A percentile compares a stretch with the other conserved stretches of the same genome.
These are phyloP conservation scores for Ceratobasidium sp. DNA, from an alignment of 1,284 basidiomycete species.

Conservation along the genomic window DNA sequence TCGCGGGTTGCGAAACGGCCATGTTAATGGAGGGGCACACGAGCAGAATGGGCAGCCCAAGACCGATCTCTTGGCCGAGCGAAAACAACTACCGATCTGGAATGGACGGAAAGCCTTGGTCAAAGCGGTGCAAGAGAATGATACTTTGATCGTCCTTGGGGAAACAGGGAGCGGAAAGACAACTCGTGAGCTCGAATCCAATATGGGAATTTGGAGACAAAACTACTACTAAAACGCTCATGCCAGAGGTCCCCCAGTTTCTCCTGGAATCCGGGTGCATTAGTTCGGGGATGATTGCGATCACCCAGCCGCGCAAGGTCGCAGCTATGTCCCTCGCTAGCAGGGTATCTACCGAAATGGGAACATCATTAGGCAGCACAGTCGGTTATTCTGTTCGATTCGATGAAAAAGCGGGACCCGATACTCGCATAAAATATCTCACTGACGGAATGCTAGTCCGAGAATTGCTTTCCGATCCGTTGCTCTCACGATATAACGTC, in stretches of 20 bases:
- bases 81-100: slow-evolving; percentile 78
- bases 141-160: slow-evolving; percentile 91
- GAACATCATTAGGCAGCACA: slow-evolving; percentile 67
- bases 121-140: slow-evolving; percentile 75
- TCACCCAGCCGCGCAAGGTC: slow-evolving; percentile 93
- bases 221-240: too few relatives aligned
- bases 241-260: slow-evolving; percentile 88
- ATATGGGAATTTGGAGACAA: too few relatives aligned
- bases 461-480: slow-evolving; percentile 79
- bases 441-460: slow-evolving; percentile 97
- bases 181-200: slow-evolving; percentile 71
- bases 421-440: slow-evolving; percentile 91
- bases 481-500: slow-evolving; percentile 86
- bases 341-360: slow-evolving; percentile 88
- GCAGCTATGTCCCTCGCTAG: slow-evolving; percentile 92
- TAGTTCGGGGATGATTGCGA: slow-evolving; percentile 75
- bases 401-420: slow-evolving; percentile 75
- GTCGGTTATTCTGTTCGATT: slow-evolving; percentile 98
- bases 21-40: not conserved
- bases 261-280: slow-evolving; percentile 75
- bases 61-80: slow-evolving; percentile 63
- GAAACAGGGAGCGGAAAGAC: slow-evolving; percentile 99
- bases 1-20: not conserved
- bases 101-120: slow-evolving; percentile 70
- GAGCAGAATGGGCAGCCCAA: not conserved